These are phyloP conservation scores for Gaeumannomyces tritici DNA, from an alignment of 2,329 filamentous ascomycete genomes.

Conservation along the genomic window DNA sequence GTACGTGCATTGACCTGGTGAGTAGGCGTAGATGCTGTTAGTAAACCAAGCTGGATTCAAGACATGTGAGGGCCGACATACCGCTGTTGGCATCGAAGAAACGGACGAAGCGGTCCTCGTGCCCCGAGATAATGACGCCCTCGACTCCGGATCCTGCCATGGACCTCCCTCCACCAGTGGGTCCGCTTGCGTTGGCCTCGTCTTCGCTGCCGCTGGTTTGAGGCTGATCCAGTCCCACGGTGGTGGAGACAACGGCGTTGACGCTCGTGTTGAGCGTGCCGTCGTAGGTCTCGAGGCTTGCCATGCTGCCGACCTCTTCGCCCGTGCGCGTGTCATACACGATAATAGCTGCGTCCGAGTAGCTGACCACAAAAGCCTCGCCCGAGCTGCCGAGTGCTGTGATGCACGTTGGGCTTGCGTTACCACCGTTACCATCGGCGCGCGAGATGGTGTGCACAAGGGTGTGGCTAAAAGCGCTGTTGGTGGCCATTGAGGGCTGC, in stretches of 20 bases:
- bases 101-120: slow-evolving; percentile 90
- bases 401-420: slow-evolving; percentile 81
- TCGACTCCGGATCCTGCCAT: slow-evolving; percentile 72
- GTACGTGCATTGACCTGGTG: slow-evolving; percentile 94
- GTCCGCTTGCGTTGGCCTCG: slow-evolving; percentile 55
- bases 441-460: slow-evolving; percentile 80
- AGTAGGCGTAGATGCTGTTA: slow-evolving; percentile 6
- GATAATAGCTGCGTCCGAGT: slow-evolving; percentile 79
- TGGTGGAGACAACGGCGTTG: slow-evolving; percentile 85
- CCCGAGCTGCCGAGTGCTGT: slow-evolving; percentile 75
- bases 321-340: slow-evolving; percentile 89
- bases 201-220: slow-evolving; percentile 54
- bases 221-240: slow-evolving; percentile 68
- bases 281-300: slow-evolving; percentile 88
- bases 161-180: slow-evolving; percentile 59
- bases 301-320: slow-evolving; percentile 88
- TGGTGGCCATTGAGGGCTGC: slow-evolving; percentile 77
- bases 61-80: slow-evolving; percentile 39
- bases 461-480: slow-evolving; percentile 78
- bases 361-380: slow-evolving; percentile 87
- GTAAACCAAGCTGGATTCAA: background rate
- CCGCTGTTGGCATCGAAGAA: slow-evolving; percentile 99
- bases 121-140: slow-evolving; percentile 89
- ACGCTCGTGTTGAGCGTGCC: slow-evolving; percentile 70
- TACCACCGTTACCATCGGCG: slow-evolving; percentile 39